Evolutionary conservation across 1,139 yeast genomes (phyloP), one percentile per base, ranked within the genome.

Genomic region (Kodamaea alishanica): DNA sequence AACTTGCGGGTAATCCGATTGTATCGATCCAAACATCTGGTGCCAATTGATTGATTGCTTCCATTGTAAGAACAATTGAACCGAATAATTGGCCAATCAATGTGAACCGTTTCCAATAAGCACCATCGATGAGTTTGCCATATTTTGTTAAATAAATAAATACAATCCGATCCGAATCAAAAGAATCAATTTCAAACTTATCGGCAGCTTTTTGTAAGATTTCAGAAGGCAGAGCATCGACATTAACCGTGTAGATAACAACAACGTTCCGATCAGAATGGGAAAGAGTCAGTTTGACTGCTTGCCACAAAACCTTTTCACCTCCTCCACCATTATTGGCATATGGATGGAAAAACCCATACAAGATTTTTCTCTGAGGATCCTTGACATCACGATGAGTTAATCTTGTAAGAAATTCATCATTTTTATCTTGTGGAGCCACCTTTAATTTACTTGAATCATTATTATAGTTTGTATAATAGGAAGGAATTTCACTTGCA

Each of bases 271-370:
- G 59, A 5, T 65, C 64, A 45, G 73, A 71, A 28, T 71, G 65
- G 8, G 61, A 52, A 44, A 90, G 66, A 0, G 96, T 86, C 23
- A 84, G 74, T 48, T 78, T 73, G 6, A 92, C 87, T 0, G 97
- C 96, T 41, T 87, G 89, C 98, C 98, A 94, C 33, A 94, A 69
- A 0, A 94, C 98, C 37, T 95, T 76, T 60, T 94, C 99, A 22
- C 99, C 99, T 29, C 99, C 99, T 12, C 98, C 98, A 29, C 96
- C 96, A 34, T 96, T 94, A 58, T 87, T 87, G 47, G 97, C 90
- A 52, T 84, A 86, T 0, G 98, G 98, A 61, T 94, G 99, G 68
- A 92, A 89, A 56, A 86, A 90, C 6, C 97, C 99, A 53, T 69
- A 84, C 12, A 87, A 57, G 12, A 68, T 47, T 36, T 57, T 66